phyloP scores from a whole-genome alignment of 768 basidiomycete genomes.

The Macrolepiota dolichaula region DNA sequence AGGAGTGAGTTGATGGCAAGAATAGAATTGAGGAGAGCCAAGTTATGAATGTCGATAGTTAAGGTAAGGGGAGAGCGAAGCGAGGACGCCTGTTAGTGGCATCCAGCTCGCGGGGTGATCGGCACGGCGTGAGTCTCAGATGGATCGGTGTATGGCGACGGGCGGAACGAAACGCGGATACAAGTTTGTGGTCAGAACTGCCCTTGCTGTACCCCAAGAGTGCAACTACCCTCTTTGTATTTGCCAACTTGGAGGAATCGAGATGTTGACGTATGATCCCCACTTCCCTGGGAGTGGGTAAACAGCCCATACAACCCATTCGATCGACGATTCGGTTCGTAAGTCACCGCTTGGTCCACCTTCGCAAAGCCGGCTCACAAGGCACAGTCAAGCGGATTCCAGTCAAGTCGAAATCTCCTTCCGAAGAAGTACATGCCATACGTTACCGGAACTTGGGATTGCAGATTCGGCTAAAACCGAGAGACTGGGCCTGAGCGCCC shows the following conservation, averaged over 20 bases:
- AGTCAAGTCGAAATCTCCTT: conserved; percentile 41
- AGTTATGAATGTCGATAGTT: conserved; percentile 14
- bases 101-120: conserved; percentile 34
- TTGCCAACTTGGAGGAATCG: conserved; percentile 28
- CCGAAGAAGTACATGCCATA: conserved; percentile 37
- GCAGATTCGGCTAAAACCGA: conserved; percentile 50
- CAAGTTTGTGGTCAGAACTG: conserved; percentile 31
- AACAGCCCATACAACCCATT: conserved; percentile 34
- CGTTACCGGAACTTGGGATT: conserved; percentile 44
- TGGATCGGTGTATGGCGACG: conserved; percentile 30
- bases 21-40: conserved; percentile 11
- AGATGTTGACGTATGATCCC: conserved; percentile 44
- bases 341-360: conserved; percentile 42
- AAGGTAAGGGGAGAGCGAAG: conserved; percentile 13
- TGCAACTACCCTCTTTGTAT: conserved; percentile 34
- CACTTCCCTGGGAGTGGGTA: conserved; percentile 30
- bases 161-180: conserved; percentile 43
- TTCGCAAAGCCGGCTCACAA: conserved; percentile 39
- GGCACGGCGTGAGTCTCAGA: conserved; percentile 41
- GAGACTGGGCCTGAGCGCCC: conserved; percentile 27
- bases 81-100: conserved; percentile 16
- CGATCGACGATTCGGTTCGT: conserved; percentile 44
- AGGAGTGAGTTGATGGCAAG: conserved; percentile 11
- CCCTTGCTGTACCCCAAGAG: conserved; percentile 31
- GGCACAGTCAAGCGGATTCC: conserved; percentile 41